Percentiles rank a stretch among this genome's conserved stretches.
These are phyloP conservation scores for Cyanidioschyzon merolae DNA, from an alignment of 23 red algal genomes.

Conservation along the genomic window DNA sequence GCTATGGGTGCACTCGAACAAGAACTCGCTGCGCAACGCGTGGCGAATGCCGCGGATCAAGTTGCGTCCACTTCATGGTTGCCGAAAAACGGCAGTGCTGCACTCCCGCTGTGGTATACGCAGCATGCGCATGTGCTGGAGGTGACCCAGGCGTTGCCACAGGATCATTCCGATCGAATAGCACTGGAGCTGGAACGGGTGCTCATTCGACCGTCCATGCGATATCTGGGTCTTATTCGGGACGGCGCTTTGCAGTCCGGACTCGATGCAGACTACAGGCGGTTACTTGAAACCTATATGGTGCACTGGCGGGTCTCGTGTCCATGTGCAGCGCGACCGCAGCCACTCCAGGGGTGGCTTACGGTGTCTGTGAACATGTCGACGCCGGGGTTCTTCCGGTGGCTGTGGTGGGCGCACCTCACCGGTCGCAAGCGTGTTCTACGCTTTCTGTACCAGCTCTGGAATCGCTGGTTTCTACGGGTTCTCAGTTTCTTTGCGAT, in stretches of 20 bases:
- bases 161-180: not conserved
- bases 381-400: not conserved
- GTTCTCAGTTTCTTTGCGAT: not conserved
- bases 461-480: not conserved
- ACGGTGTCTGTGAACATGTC: not conserved
- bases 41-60: not conserved
- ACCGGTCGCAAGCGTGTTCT: not conserved
- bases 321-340: slow-evolving; percentile 9
- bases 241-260: slow-evolving; percentile 3
- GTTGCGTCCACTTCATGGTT: not conserved
- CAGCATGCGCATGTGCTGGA: slow-evolving; percentile 10
- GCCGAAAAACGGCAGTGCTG: not conserved
- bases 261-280: not conserved
- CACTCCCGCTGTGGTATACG: not conserved
- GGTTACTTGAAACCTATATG: not conserved
- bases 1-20: not conserved
- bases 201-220: not conserved
- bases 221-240: not conserved
- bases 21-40: not conserved
- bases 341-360: not conserved
- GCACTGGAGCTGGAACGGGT: slow-evolving; percentile 1
- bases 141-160: not conserved
- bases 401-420: not conserved
- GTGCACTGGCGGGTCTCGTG: not conserved
- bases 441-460: not conserved